Evolutionary conservation across 139 green algal species (phyloP), one percentile per base, ranked within the genome.

Genomic region (Cymbomonas tetramitiformis): DNA sequence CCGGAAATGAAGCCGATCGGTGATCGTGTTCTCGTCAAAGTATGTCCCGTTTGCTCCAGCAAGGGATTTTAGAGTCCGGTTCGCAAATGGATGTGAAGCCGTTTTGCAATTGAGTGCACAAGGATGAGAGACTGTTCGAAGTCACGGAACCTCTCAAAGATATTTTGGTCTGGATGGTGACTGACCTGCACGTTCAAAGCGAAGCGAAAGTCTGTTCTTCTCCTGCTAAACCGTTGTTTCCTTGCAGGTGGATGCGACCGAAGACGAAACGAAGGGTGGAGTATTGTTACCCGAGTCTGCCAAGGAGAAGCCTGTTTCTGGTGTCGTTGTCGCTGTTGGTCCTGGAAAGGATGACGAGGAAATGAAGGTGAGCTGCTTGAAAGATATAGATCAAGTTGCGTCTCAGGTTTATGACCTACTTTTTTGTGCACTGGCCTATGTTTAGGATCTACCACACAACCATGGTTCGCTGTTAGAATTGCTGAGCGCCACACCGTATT

Each of bases 1-100:
- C 79, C 85, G 8, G 56, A 94, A 62, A 65, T 96, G 41, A 67
- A 79, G 57, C 88, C 88, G 8, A 47, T 89, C 51, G 74, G 40
- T 2, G 87, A 95, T 70, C 75, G 88, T 28, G 76, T 96, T 29
- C 67, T 96, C 31, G 38, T 96, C n/a, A n/a, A n/a, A n/a, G n/a
- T n/a, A n/a, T n/a, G n/a, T n/a, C n/a, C n/a, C n/a, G n/a, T n/a
- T n/a, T n/a, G n/a, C n/a, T n/a, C n/a, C n/a, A n/a, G n/a, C n/a
- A n/a, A n/a, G n/a, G 32, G 81, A 90, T 77, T 81, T 89, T 48
- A 40, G 41, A 15, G 10, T 34, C 50, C 12, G 12, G 30, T 18
- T 23, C n/a, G 50, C 28, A 55, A 9, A 12, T 12, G 12, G 36
- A 15, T 15, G 36, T 44, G 36, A 44, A 44, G 15, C 15, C 15